Evolutionary conservation across 2,329 filamentous ascomycete genomes (phyloP), one percentile per base, ranked within the genome.

Genomic region (Sporothrix protearum): DNA sequence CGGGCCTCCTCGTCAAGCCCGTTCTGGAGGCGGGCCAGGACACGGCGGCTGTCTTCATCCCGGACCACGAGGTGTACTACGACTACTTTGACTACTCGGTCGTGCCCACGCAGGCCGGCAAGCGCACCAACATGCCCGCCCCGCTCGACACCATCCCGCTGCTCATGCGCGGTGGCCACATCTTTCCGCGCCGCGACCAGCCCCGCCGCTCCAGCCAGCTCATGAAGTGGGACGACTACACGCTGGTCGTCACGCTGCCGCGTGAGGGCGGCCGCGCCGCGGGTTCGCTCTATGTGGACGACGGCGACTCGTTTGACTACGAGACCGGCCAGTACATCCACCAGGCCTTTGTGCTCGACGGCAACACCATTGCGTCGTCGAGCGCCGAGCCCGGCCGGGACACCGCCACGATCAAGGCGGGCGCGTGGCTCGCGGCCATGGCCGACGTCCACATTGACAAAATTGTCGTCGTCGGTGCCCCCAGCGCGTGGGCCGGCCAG

Each of bases 211-310:
- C 93, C 72, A 92, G 89, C 72, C 90, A 92, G 25, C 85, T 97
- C 61, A 98, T 98, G 96, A 91, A 89, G 77, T 97, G 90, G 80
- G 96, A 99, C 79, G 94, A 96, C 53, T 97, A 97, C 83, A 99
- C 96, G 0, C 87, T 99, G 1, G 90, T 99, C 1, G 85, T 98
- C 2, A 87, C 88, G 0, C 84, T 96, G 19, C 84, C 88, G 75
- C 87, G 88, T 75, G 19, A 25, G 7, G 84, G 87, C 42, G 89
- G 91, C 69, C 88, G 90, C 76, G 84, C 95, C 0, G 87, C 91
- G 64, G 96, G 96, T 36, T 90, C 92, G 66, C 83, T 99, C 8
- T 99, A 99, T 78, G 85, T 93, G 39, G 96, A 99, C 78, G 96
- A 99, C 75, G 96, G 96, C 64, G 94, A 98, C 81, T 92, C 91